These are phyloP conservation scores for Corylus avellana DNA, from an alignment of 306 rosid genomes.

Conservation along the genomic window DNA sequence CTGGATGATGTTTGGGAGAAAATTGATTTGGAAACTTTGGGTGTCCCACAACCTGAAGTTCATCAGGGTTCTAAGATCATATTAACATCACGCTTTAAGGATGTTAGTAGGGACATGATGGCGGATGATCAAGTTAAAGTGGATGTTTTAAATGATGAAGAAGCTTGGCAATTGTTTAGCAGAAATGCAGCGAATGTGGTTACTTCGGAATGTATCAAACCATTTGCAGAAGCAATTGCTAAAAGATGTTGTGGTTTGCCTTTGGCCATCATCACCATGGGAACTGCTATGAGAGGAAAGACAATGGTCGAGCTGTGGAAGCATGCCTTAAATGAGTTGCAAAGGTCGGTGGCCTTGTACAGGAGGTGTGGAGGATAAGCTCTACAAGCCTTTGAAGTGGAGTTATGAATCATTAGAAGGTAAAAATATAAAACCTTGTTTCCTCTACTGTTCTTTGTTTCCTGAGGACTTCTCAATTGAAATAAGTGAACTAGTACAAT, in stretches of 20 bases:
- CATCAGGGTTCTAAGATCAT: conserved; percentile 21
- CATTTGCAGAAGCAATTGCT: conserved; percentile 20
- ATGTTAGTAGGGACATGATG: conserved; percentile 27
- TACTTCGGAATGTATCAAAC: conserved; percentile 6
- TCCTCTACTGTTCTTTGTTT: neutral
- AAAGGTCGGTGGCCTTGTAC: neutral
- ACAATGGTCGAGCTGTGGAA: conserved; percentile 24
- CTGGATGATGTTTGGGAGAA: conserved; percentile 28
- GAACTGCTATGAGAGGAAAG: conserved; percentile 20
- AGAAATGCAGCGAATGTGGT: conserved; percentile 21
- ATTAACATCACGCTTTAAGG: conserved; percentile 10
- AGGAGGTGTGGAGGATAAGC: neutral
- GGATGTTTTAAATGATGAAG: conserved; percentile 25
- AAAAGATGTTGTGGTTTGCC: conserved; percentile 25
- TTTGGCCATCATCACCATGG: conserved; percentile 20
- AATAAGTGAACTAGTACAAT: conserved; percentile 14
- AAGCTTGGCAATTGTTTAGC: conserved; percentile 27
- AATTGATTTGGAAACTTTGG: conserved; percentile 20
- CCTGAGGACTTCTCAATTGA: conserved; percentile 18
- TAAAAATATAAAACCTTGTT: neutral
- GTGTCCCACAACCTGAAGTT: conserved; percentile 23
- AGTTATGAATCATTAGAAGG: neutral
- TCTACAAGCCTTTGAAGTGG: conserved; percentile 17
- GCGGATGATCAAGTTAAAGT: neutral
- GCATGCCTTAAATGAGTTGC: neutral